Percentiles rank a stretch among this genome's conserved stretches.
Conservation (phyloP, 495 filamentous ascomycete genomes). For the Haplographium delicatum region DNA sequence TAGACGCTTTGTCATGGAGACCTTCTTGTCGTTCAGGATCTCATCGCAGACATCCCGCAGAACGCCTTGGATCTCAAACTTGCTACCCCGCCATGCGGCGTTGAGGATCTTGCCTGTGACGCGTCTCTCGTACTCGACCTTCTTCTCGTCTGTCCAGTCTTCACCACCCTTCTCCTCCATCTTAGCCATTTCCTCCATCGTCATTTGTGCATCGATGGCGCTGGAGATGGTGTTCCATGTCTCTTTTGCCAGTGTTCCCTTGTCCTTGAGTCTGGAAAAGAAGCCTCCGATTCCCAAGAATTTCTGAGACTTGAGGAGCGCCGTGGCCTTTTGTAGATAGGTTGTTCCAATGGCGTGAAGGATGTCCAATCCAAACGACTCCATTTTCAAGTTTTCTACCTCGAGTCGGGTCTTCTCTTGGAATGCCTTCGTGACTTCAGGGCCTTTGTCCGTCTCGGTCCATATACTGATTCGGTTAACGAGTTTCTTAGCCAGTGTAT, state of each 20-base stretch:
- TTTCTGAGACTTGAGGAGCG: slow-evolving; percentile 90
- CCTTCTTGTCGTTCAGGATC: slow-evolving; percentile 69
- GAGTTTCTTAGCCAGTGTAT: slow-evolving; percentile 76
- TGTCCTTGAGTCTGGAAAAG: slow-evolving; percentile 90
- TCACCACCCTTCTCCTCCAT: slow-evolving; percentile 92
- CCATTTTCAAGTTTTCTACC: slow-evolving; percentile 98
- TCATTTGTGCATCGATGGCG: slow-evolving; percentile 97
- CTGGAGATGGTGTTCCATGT: slow-evolving; percentile 97
- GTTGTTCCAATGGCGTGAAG: slow-evolving; percentile 89
- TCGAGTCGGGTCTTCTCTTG: slow-evolving; percentile 91
- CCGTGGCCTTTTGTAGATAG: slow-evolving; percentile 80
- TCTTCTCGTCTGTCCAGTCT: slow-evolving; percentile 98
- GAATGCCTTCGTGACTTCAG: slow-evolving; percentile 82
- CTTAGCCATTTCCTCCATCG: slow-evolving; percentile 98
- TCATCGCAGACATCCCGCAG: slow-evolving; percentile 77
- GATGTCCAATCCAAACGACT: slow-evolving; percentile 96
- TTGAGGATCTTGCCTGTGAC: slow-evolving; percentile 99
- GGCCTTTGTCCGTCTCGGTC: slow-evolving; percentile 92
- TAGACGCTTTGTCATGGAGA: slow-evolving; percentile 75
- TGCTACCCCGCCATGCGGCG: slow-evolving; percentile 93
- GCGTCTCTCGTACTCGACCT: slow-evolving; percentile 88
- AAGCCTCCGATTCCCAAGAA: slow-evolving; percentile 95
- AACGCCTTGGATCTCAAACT: slow-evolving; percentile 97
- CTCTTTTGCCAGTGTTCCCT: slow-evolving; percentile 93
- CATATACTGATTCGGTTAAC: slow-evolving; percentile 88